Evolutionary conservation across 1,139 yeast genomes (phyloP), one percentile per base, ranked within the genome.

Genomic region (Spathaspora jeffriesii): DNA sequence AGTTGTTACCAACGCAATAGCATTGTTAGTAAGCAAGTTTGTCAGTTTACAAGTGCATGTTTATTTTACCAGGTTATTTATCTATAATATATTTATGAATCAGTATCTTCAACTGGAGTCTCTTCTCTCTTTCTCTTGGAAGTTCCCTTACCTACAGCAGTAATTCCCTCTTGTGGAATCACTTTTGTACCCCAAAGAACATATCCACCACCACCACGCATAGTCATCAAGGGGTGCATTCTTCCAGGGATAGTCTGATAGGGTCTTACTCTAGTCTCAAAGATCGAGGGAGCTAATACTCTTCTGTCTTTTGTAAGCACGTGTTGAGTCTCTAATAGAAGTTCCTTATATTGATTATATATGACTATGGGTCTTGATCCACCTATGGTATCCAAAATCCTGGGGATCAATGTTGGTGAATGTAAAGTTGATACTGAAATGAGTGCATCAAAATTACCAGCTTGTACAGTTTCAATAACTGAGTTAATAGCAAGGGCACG

Each of bases 201-300:
- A 62, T 84, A 93, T 0, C 99, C 99, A 44, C 98, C 98, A 48
- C 86, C 93, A 3, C 96, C 92, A 61, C 90, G 79, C 78, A 87
- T 85, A 0, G 97, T 88, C 99, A 93, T 95, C 50, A 85, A 67
- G 0, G 99, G 99, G 64, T 95, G 99, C 63, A 93, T 74, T 62
- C 96, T 83, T 7, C 99, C 99, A 11, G 96, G 91, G 25, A 93
- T 81, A 4, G 97, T 91, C 67, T 93, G 99, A 62, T 87, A 90
- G 44, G 85, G 86, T 53, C 97, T 81, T 8, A 88, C 96, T 50
- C 90, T 76, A 0, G 96, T 81, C 63, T 92, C 97, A 51, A 81
- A 75, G 25, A 95, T 82, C 2, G 91, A 81, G 5, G 97, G 96
- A 1, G 96, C 95, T 56, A 93, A 73, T 10, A 89, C 79, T 45